These are phyloP conservation scores for Dendrobium chrysotoxum DNA, from an alignment of 106 monocot species.

Conservation along the genomic window DNA sequence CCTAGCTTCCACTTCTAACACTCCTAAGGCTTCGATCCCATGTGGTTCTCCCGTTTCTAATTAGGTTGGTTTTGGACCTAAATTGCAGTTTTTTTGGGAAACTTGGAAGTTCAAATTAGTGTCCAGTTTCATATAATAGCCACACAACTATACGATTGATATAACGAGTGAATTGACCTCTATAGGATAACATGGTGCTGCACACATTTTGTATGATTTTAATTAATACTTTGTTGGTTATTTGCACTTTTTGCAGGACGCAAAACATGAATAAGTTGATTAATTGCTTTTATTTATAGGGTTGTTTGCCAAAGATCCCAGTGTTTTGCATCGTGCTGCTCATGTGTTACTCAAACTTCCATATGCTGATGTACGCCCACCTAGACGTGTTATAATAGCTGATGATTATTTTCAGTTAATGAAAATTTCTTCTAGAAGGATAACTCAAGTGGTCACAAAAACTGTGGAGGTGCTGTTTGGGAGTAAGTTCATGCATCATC, in stretches of 20 bases:
- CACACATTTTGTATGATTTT: neutral
- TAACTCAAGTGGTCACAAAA: conserved; percentile 66
- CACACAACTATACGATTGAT: neutral
- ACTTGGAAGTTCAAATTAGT: too few species aligned
- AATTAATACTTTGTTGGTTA: neutral
- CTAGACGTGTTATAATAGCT: conserved; percentile 74
- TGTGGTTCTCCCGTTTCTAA: neutral
- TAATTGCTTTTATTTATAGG: conserved; percentile 34
- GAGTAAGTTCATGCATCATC: conserved; percentile 46
- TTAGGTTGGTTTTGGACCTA: neutral
- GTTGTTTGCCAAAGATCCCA: conserved; percentile 78
- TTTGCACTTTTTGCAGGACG: neutral
- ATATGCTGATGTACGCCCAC: conserved; percentile 45
- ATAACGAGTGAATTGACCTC: neutral
- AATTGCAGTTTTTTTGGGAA: neutral
- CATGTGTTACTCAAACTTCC: conserved; percentile 77
- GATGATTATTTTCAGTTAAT: conserved; percentile 85
- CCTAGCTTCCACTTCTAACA: neutral
- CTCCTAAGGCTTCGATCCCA: neutral
- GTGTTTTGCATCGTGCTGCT: conserved; percentile 65
- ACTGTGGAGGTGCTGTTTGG: conserved; percentile 84
- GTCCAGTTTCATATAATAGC: neutral
- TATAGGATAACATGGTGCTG: neutral
- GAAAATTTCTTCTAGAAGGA: conserved; percentile 35
- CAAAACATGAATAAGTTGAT: neutral